These are phyloP conservation scores for Talaromyces sp. DNA, from an alignment of 2,329 filamentous ascomycete species.

Conservation along the genomic window DNA sequence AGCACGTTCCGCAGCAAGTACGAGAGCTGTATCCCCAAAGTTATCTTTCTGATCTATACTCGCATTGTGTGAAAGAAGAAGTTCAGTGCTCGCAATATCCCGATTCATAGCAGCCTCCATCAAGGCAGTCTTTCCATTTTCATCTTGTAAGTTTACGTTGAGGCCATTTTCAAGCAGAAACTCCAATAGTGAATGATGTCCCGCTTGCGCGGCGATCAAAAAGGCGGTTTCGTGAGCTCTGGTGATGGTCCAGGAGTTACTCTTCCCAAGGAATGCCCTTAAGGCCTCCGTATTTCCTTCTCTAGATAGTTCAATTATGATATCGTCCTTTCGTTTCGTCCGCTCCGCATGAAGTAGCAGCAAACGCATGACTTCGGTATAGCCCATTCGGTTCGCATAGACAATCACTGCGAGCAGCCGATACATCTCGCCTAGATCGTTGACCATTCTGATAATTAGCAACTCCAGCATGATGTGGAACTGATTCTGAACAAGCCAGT, in stretches of 20 bases:
- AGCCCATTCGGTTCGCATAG: not conserved
- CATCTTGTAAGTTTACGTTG: not conserved
- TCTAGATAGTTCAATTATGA: not conserved
- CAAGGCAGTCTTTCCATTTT: not conserved
- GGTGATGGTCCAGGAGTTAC: not conserved
- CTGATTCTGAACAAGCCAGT: constrained; percentile 8
- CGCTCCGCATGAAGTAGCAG: not conserved
- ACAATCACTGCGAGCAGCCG: not conserved
- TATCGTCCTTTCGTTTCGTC: not conserved
- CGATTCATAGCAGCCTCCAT: not conserved
- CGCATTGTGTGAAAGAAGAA: not conserved
- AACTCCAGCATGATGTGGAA: constrained; percentile 1
- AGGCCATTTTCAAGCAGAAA: not conserved
- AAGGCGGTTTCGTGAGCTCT: not conserved
- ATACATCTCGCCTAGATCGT: not conserved
- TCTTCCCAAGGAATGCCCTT: not conserved
- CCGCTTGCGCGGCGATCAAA: not conserved
- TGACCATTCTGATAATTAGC: constrained; percentile 8
- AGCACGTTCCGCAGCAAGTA: not conserved
- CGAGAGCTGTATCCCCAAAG: constrained; percentile 1
- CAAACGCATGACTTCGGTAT: not conserved
- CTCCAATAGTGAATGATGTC: not conserved
- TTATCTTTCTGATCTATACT: not conserved
- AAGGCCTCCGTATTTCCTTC: constrained; percentile 4
- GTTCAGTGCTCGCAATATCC: not conserved